Conservation (phyloP, 1,284 basidiomycete species). For the Leucoagaricus sp. region DNA sequence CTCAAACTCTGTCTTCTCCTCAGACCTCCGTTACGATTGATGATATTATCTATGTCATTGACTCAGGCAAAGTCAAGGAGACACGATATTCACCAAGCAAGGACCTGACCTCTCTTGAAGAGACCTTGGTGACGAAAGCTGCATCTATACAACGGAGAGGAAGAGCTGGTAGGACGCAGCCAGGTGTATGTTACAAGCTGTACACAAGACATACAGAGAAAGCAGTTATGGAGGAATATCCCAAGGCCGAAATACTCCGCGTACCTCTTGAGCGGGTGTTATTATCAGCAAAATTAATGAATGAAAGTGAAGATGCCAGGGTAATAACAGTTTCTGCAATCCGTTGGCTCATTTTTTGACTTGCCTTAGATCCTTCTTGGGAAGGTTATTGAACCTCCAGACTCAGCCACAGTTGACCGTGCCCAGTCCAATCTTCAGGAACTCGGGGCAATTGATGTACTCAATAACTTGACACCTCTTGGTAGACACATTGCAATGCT, state of each 20-base stretch:
- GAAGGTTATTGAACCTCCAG: conserved; percentile 85
- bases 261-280: conserved; percentile 86
- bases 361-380: conserved; percentile 57
- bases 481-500: conserved; percentile 84
- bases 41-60: conserved; percentile 86
- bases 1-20: background rate
- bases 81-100: conserved; percentile 79
- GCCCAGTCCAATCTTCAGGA: conserved; percentile 79
- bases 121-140: conserved; percentile 82
- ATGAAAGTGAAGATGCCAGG: conserved; percentile 80
- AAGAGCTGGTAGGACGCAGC: conserved; percentile 86
- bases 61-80: conserved; percentile 90
- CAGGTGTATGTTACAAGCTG: conserved; percentile 84
- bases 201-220: conserved; percentile 76
- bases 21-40: conserved; percentile 95
- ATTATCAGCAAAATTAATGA: conserved; percentile 82
- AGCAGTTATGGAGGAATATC: conserved; percentile 70
- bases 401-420: conserved; percentile 74
- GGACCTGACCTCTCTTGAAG: conserved; percentile 76
- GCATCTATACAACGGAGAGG: conserved; percentile 86
- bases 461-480: conserved; percentile 76
- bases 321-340: conserved; percentile 33
- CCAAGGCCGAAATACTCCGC: conserved; percentile 88
- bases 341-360: conserved; percentile 26
- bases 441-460: conserved; percentile 73